These are phyloP conservation scores for Fusarium continuum DNA, from an alignment of 2,329 filamentous ascomycete species.

Conservation along the genomic window DNA sequence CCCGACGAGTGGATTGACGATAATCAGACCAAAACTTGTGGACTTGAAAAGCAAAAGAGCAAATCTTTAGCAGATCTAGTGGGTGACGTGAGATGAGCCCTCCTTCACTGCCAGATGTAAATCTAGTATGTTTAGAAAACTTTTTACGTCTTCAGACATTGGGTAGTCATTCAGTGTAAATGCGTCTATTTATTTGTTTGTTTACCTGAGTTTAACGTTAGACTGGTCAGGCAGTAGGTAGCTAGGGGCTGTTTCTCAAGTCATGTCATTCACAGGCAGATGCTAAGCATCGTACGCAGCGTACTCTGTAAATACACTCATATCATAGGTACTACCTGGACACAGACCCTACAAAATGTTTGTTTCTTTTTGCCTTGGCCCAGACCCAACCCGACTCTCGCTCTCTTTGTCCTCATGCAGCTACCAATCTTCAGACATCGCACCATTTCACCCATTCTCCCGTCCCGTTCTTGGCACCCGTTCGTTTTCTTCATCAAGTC, in stretches of 20 bases:
- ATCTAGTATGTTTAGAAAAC: too few relatives aligned
- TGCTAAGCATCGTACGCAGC: too few relatives aligned
- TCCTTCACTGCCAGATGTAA: too few relatives aligned
- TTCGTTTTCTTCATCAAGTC: constrained; percentile 25
- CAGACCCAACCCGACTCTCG: background rate
- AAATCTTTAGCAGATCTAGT: background rate
- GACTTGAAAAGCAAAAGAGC: constrained; percentile 3
- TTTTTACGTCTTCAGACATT: too few relatives aligned
- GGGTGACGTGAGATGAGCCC: too few relatives aligned
- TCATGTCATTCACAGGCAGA: too few relatives aligned
- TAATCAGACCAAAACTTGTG: background rate
- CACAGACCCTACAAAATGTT: background rate
- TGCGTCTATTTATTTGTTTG: too few relatives aligned
- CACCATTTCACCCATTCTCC: constrained; percentile 1
- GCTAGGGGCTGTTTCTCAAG: too few relatives aligned
- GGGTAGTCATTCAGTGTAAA: too few relatives aligned
- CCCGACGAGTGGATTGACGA: background rate
- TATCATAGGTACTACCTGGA: background rate
- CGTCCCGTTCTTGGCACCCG: background rate
- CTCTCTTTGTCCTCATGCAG: background rate
- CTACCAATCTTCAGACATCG: constrained; percentile 4
- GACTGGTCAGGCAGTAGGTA: too few relatives aligned
- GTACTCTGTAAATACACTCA: background rate
- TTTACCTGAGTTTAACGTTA: too few relatives aligned
- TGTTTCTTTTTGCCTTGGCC: constrained; percentile 1